These are phyloP conservation scores for Arabidopsis suecica DNA, from an alignment of 345 rosid genomes.

Conservation along the genomic window DNA sequence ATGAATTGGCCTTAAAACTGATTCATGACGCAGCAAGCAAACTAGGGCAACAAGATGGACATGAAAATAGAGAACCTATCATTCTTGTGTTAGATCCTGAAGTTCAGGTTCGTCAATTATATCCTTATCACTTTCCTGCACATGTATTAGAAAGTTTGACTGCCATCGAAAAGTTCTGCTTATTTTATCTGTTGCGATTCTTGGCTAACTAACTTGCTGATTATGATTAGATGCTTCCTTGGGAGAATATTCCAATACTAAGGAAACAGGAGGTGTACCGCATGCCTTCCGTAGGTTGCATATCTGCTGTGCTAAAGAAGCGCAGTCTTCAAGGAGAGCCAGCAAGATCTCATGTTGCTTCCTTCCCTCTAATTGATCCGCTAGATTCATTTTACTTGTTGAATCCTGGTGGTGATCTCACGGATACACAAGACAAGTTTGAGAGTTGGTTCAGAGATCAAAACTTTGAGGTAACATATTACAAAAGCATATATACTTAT, in stretches of 20 bases:
- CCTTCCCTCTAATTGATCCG: constrained; percentile 85
- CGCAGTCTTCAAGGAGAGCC: constrained; percentile 51
- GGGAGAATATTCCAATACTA: constrained; percentile 89
- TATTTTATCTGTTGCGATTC: constrained; percentile 7
- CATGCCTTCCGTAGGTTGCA: constrained; percentile 93
- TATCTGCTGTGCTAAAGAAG: constrained; percentile 58
- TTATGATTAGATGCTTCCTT: constrained; percentile 87
- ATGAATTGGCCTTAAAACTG: constrained; percentile 64
- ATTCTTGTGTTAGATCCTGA: constrained; percentile 78
- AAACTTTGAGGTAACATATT: constrained; percentile 69
- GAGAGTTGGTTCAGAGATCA: constrained; percentile 85
- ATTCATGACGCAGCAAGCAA: constrained; percentile 63
- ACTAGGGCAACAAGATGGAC: constrained; percentile 51
- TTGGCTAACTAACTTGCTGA: constrained; percentile 12
- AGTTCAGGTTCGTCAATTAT: constrained; percentile 70
- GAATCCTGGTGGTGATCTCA: constrained; percentile 90
- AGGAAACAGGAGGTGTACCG: constrained; percentile 93
- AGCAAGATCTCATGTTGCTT: constrained; percentile 42
- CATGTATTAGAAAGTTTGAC: constrained; percentile 4
- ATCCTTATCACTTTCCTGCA: constrained; percentile 24
- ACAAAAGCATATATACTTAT: constrained; percentile 22
- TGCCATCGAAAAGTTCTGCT: constrained; percentile 1
- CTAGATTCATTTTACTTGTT: constrained; percentile 84
- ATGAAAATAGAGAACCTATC: constrained; percentile 62
- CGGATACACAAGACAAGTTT: constrained; percentile 63